Conservation (phyloP, 176 grass and related monocot genomes). For the Musa itinerans region DNA sequence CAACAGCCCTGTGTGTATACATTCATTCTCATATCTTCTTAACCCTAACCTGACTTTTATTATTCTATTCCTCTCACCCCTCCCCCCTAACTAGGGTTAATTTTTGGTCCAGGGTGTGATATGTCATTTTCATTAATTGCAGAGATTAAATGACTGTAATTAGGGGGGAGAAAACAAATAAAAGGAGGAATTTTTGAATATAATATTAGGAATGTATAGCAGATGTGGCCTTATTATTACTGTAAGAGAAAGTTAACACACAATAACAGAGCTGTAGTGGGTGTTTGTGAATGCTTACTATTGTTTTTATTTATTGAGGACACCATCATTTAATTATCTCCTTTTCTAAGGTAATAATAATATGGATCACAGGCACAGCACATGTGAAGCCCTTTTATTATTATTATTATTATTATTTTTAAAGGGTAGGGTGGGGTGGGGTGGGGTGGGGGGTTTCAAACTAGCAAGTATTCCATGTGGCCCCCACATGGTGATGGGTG, state of each 20-base stretch:
- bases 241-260: background rate
- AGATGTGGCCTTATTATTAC: background rate
- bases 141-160: background rate
- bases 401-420: too few relatives aligned
- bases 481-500: background rate
- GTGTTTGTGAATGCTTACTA: too few relatives aligned
- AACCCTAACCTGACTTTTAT: slow-evolving; percentile 14
- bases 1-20: background rate
- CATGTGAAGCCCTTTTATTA: too few relatives aligned
- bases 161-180: background rate
- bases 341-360: background rate
- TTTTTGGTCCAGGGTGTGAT: background rate
- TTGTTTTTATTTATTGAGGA: too few relatives aligned
- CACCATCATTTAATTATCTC: background rate
- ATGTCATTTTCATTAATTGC: background rate
- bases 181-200: background rate
- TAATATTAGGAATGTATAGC: background rate
- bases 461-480: slow-evolving; percentile 1
- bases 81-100: slow-evolving; percentile 8
- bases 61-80: slow-evolving; percentile 4
- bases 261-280: background rate
- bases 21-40: slow-evolving; percentile 6
- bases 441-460: background rate
- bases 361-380: too few relatives aligned
- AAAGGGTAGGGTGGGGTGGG: too few relatives aligned